Evolutionary conservation across 1,284 basidiomycete species (phyloP), one percentile per base, ranked within the genome.

Genomic region (Irpex sp.): DNA sequence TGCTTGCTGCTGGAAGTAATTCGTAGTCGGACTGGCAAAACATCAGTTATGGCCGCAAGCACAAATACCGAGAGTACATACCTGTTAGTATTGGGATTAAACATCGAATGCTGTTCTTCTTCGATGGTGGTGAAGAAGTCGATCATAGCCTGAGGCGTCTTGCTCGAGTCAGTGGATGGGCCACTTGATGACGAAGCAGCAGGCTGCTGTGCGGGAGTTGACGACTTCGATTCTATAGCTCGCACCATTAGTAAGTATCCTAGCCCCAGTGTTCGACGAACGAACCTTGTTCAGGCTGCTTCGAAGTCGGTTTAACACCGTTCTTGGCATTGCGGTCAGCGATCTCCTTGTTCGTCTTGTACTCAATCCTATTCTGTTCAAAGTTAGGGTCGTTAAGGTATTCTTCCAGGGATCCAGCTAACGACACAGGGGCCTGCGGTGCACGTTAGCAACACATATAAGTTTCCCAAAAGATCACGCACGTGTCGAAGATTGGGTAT

Each of bases 111-210:
- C 70, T 92, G 88, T 61, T 92, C 87, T 58, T 86, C 83, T 73
- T 98, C 95, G 67, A 99, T 97, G 16, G 92, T 86, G 56, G 84
- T 80, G 76, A 99, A 98, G 79, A 99, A 97, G 75, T 99, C 97
- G 42, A 88, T 77, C 60, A 92, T 80, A 19, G 80, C 71, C 59
- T 74, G 73, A 58, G 62, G 62, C 18, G 63, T 60, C 62, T 68
- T 75, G 60, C 59, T 42, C 12, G 52, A 21, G 16, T 62, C 52
- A 18, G 69, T 61, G 19, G 66, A 64, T 1, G 68, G 39, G 39
- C 39, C 45, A 2, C 64, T 58, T 12, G 68, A 60, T 18, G 72
- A 68, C 9, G 71, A 68, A 4, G 72, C 67, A 19, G 68, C 57
- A 9, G 67, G 67, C 7, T 59, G 23, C 6, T 63, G 45, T 21